A percentile compares a stretch with the other conserved stretches of the same genome.
phyloP scores from a whole-genome alignment of 345 rosid species.

The Bruguiera gymnorhiza region DNA sequence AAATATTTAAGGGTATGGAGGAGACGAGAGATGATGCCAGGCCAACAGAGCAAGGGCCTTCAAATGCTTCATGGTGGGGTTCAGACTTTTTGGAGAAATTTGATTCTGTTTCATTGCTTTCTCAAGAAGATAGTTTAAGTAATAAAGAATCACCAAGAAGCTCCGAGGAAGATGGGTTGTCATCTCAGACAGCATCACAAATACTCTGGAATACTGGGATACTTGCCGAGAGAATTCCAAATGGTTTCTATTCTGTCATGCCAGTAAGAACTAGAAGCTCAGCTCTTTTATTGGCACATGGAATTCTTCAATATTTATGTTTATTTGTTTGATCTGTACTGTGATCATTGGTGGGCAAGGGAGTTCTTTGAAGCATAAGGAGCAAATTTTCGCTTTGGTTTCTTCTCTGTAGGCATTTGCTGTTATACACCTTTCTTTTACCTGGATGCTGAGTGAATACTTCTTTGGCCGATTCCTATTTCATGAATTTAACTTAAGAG shows the following conservation, averaged over 20 bases:
- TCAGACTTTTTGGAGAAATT: slow-evolving; percentile 78
- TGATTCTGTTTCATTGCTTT: slow-evolving; percentile 66
- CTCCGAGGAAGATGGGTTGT: slow-evolving; percentile 58
- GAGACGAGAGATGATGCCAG: slow-evolving; percentile 70
- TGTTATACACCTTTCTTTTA: no score
- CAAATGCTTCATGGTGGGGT: slow-evolving; percentile 81
- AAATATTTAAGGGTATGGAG: slow-evolving; percentile 64
- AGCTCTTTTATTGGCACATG: neutral
- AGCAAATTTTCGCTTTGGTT: no score
- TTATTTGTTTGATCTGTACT: neutral
- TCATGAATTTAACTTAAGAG: no score
- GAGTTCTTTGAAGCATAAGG: no score
- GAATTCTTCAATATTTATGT: neutral
- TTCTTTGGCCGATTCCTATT: no score
- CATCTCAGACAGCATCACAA: slow-evolving; percentile 77
- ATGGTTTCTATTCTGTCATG: slow-evolving; percentile 84
- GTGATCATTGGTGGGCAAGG: neutral
- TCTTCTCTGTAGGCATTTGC: no score
- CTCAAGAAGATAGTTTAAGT: slow-evolving; percentile 64
- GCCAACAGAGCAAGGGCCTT: slow-evolving; percentile 63
- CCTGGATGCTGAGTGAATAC: no score
- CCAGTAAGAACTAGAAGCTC: slow-evolving; percentile 29
- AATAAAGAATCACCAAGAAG: slow-evolving; percentile 57
- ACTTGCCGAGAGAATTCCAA: slow-evolving; percentile 79
- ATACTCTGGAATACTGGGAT: slow-evolving; percentile 90